Evolutionary conservation across 208 protist genomes (phyloP).

Genomic region (Leptomonas pyrrhocoris): DNA sequence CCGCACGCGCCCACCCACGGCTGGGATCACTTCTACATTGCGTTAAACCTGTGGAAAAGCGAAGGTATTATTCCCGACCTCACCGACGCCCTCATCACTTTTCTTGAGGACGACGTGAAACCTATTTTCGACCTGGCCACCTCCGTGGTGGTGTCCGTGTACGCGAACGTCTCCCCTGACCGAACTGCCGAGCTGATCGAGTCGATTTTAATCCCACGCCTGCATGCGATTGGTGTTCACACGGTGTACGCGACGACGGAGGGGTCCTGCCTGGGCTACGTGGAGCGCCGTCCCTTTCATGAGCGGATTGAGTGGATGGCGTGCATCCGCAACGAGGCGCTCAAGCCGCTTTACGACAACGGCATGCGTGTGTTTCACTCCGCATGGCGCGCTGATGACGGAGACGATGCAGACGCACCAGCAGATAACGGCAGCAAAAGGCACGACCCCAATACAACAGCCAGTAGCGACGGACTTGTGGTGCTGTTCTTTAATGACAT

Average conservation of each 20-base stretch:
- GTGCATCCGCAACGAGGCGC: constrained; percentile 80
- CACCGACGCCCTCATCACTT: constrained; percentile 61
- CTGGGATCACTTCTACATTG: constrained; percentile 80
- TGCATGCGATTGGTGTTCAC: constrained; percentile 49
- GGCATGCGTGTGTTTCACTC: constrained; percentile 53
- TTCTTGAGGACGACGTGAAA: constrained; percentile 68
- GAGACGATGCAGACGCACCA: not conserved
- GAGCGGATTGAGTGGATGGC: constrained; percentile 84
- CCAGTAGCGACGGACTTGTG: constrained; percentile 44
- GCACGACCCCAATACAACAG: not conserved
- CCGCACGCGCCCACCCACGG: constrained; percentile 37
- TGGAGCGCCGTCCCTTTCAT: constrained; percentile 42
- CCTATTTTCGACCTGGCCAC: constrained; percentile 51
- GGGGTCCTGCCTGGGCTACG: constrained; percentile 53
- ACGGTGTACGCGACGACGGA: constrained; percentile 51
- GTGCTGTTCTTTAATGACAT: constrained; percentile 88
- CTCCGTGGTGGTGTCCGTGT: constrained; percentile 74
- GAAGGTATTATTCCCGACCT: constrained; percentile 65
- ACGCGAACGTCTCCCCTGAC: constrained; percentile 53
- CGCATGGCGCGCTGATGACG: not conserved
- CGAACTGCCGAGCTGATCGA: constrained; percentile 45
- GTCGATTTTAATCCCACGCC: constrained; percentile 51
- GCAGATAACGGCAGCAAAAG: not conserved
- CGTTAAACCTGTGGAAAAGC: constrained; percentile 78
- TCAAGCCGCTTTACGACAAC: constrained; percentile 61